Evolutionary conservation across 1,284 basidiomycete genomes (phyloP), one percentile per base, ranked within the genome.

Genomic region (Pseudozyma sp.): DNA sequence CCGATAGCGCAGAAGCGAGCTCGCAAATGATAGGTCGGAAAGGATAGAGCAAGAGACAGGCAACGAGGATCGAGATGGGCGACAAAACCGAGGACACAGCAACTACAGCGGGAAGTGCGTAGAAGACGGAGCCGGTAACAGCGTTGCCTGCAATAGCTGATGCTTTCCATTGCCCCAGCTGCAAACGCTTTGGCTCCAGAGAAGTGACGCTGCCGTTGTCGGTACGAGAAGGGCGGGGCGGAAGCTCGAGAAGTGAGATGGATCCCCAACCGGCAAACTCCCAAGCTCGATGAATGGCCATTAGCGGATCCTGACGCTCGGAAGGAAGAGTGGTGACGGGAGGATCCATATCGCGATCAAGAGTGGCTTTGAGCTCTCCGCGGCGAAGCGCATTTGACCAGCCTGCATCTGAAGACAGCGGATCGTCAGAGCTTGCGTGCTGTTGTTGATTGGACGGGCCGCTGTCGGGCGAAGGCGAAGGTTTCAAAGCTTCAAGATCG

Each of bases 191-290:
- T 13, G 59, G 42, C 34, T 42, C 47, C n/a, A n/a, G n/a, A n/a
- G n/a, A n/a, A n/a, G n/a, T n/a, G n/a, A n/a, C n/a, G n/a, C n/a
- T 36, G 56, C 3, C 9, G 16, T 16, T 39, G 18, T 25, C 8
- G 25, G 9, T 9, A 56, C 40, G 42, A 40, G 43, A 16, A 0
- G 38, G 52, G 19, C 36, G 12, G 19, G 25, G 21, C 5, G 60
- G 70, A n/a, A 80, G 66, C 43, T 78, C 78, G 55, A 80, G 74
- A 12, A 78, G 61, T 13, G 68, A 63, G n/a, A 80, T 80, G 52
- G 68, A 71, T 8, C 78, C 78, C 78, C 78, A 80, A 16, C 78
- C 78, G 5, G 78, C 78, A 39, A 80, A 80, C n/a, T 76, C 72
- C 72, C 72, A 78, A 3, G 55, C 71, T 52, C 68, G 61, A 59